Evolutionary conservation across 176 grass and related monocot species (phyloP), one percentile per base, ranked within the genome.

Genomic region (Juncus effusus): DNA sequence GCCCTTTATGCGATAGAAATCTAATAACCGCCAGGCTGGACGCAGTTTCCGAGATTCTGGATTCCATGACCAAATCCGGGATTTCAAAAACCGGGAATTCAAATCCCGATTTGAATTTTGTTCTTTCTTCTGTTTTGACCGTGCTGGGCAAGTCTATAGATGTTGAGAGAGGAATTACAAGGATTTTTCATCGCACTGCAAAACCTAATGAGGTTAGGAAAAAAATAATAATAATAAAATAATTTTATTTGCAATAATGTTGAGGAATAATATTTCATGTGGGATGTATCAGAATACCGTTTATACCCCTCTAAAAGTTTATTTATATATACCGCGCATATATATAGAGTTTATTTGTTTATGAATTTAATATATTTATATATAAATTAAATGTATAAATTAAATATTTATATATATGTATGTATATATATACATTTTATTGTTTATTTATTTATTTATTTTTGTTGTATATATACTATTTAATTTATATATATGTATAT

Each of bases 121-220:
- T 88, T 72, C 80, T 96, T 75, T 88, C 77, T 37, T 86, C 87
- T 60, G 82, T 91, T 81, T 74, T 96, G 7, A 79, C 57, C 45
- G 85, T 74, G 69, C 73, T 96, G 10, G 87, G 84, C 80, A 88
- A 74, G 76, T 81, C 79, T 8, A 79, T 77, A 79, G 92, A 96
- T 79, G 52, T 90, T 83, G 87, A 96, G 77, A 87, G 87, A 85
- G 92, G 92, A 83, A 81, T 96, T 45, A 74, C 87, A 59, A 91
- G 87, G 74, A 83, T 96, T 83, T 88, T 96, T 81, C 92, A 96
- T 63, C 81, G 74, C 16, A 91, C 83, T 76, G 79, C 87, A 59
- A 96, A 80, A 74, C 37, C 84, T 40, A 80, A 75, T 39, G 92
- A 96, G 87, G 92, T 96, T 96, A 67, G 56, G 56, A 28, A 28